Percentiles rank a stretch among this genome's conserved stretches.
These are phyloP conservation scores for Globisporangium iwayamae DNA, from an alignment of 352 stramenopile genomes.

Conservation along the genomic window DNA sequence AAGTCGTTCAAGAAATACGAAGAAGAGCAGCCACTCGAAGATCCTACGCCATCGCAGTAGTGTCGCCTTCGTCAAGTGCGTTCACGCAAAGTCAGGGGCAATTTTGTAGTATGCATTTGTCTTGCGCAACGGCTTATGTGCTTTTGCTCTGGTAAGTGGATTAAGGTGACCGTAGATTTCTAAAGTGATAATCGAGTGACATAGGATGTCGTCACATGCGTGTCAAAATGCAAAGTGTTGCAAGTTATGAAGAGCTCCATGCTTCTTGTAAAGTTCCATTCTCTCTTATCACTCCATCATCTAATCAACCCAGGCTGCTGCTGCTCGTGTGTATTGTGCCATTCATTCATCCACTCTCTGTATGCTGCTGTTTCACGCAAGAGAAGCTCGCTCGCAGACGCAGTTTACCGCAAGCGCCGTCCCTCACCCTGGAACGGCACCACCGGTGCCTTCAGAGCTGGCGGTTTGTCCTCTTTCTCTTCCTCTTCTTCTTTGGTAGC, in stretches of 20 bases:
- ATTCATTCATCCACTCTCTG: background rate
- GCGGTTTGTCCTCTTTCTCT: constrained; percentile 32
- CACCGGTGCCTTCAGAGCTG: constrained; percentile 22
- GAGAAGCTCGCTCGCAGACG: background rate
- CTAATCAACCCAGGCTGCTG: constrained; percentile 1
- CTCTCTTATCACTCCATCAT: background rate
- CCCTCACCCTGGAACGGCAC: constrained; percentile 70
- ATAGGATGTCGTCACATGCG: background rate
- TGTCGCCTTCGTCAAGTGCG: no score
- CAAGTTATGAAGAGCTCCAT: background rate
- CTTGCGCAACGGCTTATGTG: no score
- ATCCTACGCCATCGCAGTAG: no score
- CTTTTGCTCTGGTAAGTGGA: no score
- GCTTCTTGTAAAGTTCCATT: background rate
- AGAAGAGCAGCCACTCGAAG: no score
- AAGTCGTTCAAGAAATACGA: no score
- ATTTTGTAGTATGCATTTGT: no score
- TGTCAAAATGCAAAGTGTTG: background rate
- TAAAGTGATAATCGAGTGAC: constrained; percentile 13
- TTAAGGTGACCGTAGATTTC: background rate
- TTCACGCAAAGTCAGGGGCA: no score
- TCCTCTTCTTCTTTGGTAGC: constrained; percentile 34
- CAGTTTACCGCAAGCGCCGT: constrained; percentile 45
- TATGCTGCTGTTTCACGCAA: background rate
- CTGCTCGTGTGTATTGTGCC: background rate